Evolutionary conservation across 345 rosid species (phyloP), one percentile per base, ranked within the genome.

Genomic region (Passiflora organensis): DNA sequence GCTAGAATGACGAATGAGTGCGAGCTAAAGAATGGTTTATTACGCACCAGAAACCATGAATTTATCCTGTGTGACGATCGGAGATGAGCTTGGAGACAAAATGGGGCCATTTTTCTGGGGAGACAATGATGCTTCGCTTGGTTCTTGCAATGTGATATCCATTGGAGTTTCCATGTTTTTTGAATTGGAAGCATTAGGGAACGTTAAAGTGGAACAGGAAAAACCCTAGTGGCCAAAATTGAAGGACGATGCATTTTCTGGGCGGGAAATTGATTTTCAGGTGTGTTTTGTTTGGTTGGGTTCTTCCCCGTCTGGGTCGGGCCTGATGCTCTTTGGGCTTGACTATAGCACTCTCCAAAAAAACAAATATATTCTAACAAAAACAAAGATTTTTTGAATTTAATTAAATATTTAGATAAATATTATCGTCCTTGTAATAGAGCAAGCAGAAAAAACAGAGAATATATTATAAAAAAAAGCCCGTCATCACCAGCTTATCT

Each of bases 41-140:
- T 28, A 18, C 15, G n/a, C 53, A 89, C 96, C 86, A 12, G 99
- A 82, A 48, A 93, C 90, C 56, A 76, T 85, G 56, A 76, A 74
- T 61, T 82, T 85, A 49, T 74, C 43, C n/a, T 41, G n/a, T 12
- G n/a, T 6, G 43, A 2, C 14, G n/a, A 15, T 8, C 8, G 34
- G 34, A 52, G 74, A 63, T 41, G 76, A 0, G 15, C 76, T 44
- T 36, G 28, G 47, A 14, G 22, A 50, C 24, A 32, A 13, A 25
- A 43, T 24, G 16, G 2, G 48, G 53, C 48, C 59, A 36, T 49
- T 55, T 22, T 32, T 37, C 0, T 38, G 38, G 38, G 61, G 22
- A n/a, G 28, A 9, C n/a, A 13, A 6, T 25, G 6, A 44, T 20
- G 52, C 9, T 25, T 59, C 50, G 12, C 14, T 25, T 10, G 59